Percentiles rank a stretch among this genome's conserved stretches.
Evolutionary conservation across 73 alveolate genomes (phyloP).

Genomic region (Tetrahymena malaccensis): DNA sequence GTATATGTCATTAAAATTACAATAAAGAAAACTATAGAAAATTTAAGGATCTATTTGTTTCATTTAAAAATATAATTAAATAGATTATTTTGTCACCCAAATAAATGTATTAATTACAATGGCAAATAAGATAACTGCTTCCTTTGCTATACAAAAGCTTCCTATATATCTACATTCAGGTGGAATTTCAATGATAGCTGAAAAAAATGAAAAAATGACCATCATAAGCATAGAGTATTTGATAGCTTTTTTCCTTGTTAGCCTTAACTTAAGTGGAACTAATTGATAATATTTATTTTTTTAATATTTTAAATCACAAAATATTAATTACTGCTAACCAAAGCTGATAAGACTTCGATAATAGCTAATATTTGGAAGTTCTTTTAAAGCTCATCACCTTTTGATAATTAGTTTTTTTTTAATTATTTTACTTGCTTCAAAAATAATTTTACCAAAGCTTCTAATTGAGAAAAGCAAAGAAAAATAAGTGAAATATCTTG

Average conservation of each 20-base stretch:
- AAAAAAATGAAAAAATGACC: background rate
- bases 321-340: background rate
- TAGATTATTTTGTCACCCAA: background rate
- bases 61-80: background rate
- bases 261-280: constrained; percentile 16
- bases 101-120: background rate
- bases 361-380: background rate
- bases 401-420: background rate
- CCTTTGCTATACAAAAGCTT: background rate
- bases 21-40: constrained; percentile 7
- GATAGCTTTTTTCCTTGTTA: background rate
- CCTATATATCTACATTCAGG: background rate
- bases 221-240: background rate
- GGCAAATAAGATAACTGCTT: background rate
- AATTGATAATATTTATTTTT: background rate
- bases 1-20: constrained; percentile 33
- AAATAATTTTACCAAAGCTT: constrained; percentile 9
- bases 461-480: constrained; percentile 17
- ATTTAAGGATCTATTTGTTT: background rate
- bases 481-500: constrained; percentile 33
- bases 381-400: constrained; percentile 13
- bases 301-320: background rate
- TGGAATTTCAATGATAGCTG: background rate
- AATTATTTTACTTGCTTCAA: background rate
- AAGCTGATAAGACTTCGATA: background rate